A percentile compares a stretch with the other conserved stretches of the same genome.
Evolutionary conservation across 495 filamentous ascomycete genomes (phyloP).

Genomic region (Bacidia gigantensis): DNA sequence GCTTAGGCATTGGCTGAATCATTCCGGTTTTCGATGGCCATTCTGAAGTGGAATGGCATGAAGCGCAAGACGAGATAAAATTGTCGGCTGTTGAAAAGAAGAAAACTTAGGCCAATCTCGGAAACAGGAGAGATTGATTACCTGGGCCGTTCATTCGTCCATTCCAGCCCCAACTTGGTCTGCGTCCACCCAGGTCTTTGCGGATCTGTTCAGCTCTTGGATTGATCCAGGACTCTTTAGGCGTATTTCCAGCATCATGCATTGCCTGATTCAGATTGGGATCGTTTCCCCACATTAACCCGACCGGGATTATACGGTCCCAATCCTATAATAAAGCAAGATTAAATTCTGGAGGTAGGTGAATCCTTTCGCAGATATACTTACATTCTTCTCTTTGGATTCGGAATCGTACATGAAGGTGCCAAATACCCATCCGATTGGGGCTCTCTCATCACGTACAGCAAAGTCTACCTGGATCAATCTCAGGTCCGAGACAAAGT

Average conservation of each 20-base stretch:
- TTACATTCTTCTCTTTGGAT: not conserved
- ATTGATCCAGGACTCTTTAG: constrained; percentile 5
- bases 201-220: constrained; percentile 1
- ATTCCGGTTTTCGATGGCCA: not conserved
- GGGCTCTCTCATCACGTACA: not conserved
- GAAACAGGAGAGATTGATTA: not conserved
- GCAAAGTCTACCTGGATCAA: constrained; percentile 2
- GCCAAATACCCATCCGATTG: constrained; percentile 2
- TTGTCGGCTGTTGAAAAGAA: not conserved
- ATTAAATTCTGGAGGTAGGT: not conserved
- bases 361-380: too few species aligned
- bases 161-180: constrained; percentile 6
- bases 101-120: not conserved
- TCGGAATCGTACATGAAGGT: constrained; percentile 8
- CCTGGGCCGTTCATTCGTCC: constrained; percentile 5
- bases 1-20: not conserved
- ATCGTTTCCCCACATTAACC: constrained; percentile 5
- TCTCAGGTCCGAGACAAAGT: not conserved
- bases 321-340: not conserved
- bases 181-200: not conserved
- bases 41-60: not conserved
- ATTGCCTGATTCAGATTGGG: not conserved
- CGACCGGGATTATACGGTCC: constrained; percentile 6
- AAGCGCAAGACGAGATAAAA: constrained; percentile 2
- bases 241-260: not conserved